Evolutionary conservation across 1,284 basidiomycete genomes (phyloP), one percentile per base, ranked within the genome.

Genomic region (Taiwanofungus camphoratus): DNA sequence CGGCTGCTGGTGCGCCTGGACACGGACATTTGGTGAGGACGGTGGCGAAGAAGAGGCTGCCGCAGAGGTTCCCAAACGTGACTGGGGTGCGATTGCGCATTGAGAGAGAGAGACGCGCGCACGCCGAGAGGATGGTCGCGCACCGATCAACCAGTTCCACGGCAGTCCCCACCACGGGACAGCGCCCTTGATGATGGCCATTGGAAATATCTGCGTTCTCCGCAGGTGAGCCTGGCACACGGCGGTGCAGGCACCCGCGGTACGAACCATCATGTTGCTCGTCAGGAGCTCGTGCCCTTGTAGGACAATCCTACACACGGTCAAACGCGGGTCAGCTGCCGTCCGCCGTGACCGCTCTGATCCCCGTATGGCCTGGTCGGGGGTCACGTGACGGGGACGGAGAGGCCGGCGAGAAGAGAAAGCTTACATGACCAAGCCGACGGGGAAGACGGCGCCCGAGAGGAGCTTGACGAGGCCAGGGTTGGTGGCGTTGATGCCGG

Each of bases 221-320:
- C 26, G 5, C 26, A 43, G 39, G 30, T 8, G 15, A 38, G 5
- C 13, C 6, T 8, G 26, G 9, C 8, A 8, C 26, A n/a, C 16
- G 7, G 4, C 7, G 8, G 23, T 23, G 11, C 31, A 33, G 6
- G 36, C 19, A n/a, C 22, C 9, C 21, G 9, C 13, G 13, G 5
- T 15, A 42, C 65, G 39, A 50, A 84, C 81, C 81, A 87, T 77
- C 75, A 87, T 79, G 57, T 85, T 84, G 53, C 82, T 85, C 44
- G 83, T 87, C 34, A 87, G 60, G 2, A 87, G 70, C 49, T 87
- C 83, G 41, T 77, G 68, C 1, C 79, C 79, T 62, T 84, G 79
- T 18, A 87, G 64, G 13, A 83, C 73, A 48, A 87, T 85, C 83
- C 83, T 87, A 46, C 5, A 35, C 7, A 24, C 23, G 21, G n/a